These are phyloP conservation scores for Camellia sinensis DNA, from an alignment of 148 eudicot species.

Conservation along the genomic window DNA sequence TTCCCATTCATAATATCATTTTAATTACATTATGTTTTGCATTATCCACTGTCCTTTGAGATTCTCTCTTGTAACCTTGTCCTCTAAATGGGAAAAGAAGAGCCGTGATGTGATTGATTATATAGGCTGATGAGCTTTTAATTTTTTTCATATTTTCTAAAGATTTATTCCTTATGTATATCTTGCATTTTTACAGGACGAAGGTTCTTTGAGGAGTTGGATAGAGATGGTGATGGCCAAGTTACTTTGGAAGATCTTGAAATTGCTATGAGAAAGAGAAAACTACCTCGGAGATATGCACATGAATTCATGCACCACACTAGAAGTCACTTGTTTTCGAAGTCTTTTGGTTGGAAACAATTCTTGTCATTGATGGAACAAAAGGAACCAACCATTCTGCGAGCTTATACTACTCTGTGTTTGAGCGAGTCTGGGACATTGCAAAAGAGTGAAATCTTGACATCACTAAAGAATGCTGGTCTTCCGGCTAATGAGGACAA, in stretches of 20 bases:
- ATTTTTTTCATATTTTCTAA: neutral
- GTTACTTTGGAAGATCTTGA: conserved; percentile 92
- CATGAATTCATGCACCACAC: conserved; percentile 76
- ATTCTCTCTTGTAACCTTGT: neutral
- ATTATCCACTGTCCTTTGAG: neutral
- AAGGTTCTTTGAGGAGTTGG: conserved; percentile 92
- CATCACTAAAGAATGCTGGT: conserved; percentile 81
- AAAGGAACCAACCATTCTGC: conserved; percentile 91
- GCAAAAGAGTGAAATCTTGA: conserved; percentile 82
- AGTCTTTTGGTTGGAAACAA: conserved; percentile 96
- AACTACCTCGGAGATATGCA: conserved; percentile 81
- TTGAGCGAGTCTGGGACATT: conserved; percentile 95
- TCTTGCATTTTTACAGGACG: conserved; percentile 49
- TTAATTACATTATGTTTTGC: neutral
- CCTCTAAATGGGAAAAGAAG: neutral
- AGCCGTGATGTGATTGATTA: neutral
- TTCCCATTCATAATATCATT: neutral
- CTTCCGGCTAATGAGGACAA: conserved; percentile 97
- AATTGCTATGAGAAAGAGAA: conserved; percentile 86
- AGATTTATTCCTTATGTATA: neutral
- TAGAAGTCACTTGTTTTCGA: conserved; percentile 78
- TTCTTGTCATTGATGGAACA: conserved; percentile 90
- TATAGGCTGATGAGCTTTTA: neutral
- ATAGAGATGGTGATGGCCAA: conserved; percentile 96
- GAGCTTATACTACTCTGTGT: conserved; percentile 94